These are phyloP conservation scores for Pelagophyceae sp. DNA, from an alignment of 352 stramenopile genomes.

Conservation along the genomic window DNA sequence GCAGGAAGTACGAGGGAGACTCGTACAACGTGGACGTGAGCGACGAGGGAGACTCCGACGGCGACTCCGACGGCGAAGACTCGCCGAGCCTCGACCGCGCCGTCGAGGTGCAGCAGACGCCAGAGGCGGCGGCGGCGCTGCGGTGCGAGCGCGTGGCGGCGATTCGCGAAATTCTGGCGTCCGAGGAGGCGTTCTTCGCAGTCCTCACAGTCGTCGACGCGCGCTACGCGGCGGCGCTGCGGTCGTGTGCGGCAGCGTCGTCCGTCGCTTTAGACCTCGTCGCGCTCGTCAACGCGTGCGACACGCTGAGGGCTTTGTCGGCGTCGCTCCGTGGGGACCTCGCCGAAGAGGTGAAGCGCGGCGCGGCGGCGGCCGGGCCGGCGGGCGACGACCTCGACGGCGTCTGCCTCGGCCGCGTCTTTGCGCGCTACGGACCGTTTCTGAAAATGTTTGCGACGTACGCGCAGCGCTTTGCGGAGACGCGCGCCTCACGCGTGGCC, in stretches of 20 bases:
- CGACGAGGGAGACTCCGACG: neutral
- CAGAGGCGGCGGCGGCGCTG: neutral
- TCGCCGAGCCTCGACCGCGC: neutral
- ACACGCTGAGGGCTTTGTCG: neutral
- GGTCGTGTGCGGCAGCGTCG: no score
- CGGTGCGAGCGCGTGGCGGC: neutral
- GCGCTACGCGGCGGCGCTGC: neutral
- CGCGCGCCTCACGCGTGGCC: neutral
- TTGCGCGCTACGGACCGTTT: neutral
- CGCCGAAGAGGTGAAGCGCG: neutral
- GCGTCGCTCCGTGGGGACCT: neutral
- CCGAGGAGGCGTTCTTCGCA: neutral
- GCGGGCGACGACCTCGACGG: neutral
- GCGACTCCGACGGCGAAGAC: neutral
- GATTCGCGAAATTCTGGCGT: neutral
- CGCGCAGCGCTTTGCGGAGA: slow-evolving; percentile 5
- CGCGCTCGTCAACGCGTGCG: neutral
- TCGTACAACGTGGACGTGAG: neutral
- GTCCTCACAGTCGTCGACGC: neutral
- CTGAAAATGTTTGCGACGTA: slow-evolving; percentile 11
- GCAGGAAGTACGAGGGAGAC: neutral
- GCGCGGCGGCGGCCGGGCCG: neutral
- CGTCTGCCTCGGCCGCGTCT: neutral
- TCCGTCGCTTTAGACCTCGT: neutral
- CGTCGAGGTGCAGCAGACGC: neutral